Evolutionary conservation across 768 basidiomycete genomes (phyloP).

Genomic region (Trametopsis cervina): DNA sequence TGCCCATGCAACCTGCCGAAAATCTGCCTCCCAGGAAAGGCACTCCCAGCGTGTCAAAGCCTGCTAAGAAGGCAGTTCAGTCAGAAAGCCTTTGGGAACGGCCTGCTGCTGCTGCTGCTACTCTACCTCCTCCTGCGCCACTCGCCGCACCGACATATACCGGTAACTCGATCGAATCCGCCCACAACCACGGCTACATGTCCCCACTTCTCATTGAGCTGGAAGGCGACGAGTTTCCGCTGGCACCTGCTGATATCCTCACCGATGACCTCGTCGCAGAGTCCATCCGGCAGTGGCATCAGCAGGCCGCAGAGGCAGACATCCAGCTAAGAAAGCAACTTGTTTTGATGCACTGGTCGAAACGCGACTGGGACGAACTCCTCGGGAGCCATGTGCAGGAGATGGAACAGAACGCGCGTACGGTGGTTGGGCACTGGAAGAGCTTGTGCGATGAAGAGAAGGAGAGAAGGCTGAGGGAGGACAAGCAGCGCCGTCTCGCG

Average conservation of each 20-base stretch:
- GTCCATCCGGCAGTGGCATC: slow-evolving; percentile 36
- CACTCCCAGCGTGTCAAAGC: neutral
- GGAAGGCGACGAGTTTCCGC: slow-evolving; percentile 5
- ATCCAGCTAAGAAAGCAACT: slow-evolving; percentile 40
- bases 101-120: neutral
- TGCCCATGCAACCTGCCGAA: neutral
- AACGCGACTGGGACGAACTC: slow-evolving; percentile 41
- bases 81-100: neutral
- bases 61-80: neutral
- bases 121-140: neutral
- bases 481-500: slow-evolving; percentile 24
- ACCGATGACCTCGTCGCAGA: slow-evolving; percentile 5
- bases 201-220: slow-evolving; percentile 11
- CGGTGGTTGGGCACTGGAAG: slow-evolving; percentile 16
- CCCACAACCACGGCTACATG: slow-evolving; percentile 3
- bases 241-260: neutral
- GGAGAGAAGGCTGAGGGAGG: slow-evolving; percentile 9
- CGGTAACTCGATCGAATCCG: neutral
- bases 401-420: slow-evolving; percentile 5
- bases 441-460: slow-evolving; percentile 22
- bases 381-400: slow-evolving; percentile 45
- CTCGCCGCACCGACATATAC: neutral
- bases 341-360: slow-evolving; percentile 42
- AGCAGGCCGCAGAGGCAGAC: slow-evolving; percentile 41
- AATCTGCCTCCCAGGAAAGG: neutral